A percentile compares a stretch with the other conserved stretches of the same genome.
phyloP scores from a whole-genome alignment of 805 yeast species.

The Starmera caribaea region DNA sequence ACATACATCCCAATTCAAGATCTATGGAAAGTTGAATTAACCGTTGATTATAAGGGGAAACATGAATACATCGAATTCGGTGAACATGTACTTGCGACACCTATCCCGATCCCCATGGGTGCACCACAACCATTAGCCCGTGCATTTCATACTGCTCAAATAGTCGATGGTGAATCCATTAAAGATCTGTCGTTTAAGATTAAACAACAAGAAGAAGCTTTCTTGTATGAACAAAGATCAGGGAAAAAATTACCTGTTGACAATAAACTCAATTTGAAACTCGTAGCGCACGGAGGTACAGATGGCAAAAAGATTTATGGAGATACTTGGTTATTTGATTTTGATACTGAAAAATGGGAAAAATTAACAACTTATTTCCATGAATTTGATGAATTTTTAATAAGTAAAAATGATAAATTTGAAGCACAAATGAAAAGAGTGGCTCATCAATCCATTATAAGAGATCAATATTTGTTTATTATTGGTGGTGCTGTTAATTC shows the following conservation, averaged over 20 bases:
- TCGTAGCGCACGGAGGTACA: conserved; percentile 31
- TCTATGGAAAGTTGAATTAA: conserved; percentile 31
- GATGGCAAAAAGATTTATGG: conserved; percentile 26
- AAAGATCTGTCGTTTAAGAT: conserved; percentile 1
- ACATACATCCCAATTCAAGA: conserved; percentile 27
- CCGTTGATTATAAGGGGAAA: conserved; percentile 25
- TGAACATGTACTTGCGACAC: conserved; percentile 25
- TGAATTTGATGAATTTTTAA: conserved; percentile 6
- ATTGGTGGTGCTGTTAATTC: conserved; percentile 11
- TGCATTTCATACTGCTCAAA: conserved; percentile 24
- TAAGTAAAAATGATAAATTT: conserved; percentile 2
- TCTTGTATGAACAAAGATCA: neutral
- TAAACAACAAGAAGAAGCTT: conserved; percentile 6
- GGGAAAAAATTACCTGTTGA: neutral
- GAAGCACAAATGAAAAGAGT: conserved; percentile 8
- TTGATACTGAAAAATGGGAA: conserved; percentile 34
- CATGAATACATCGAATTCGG: conserved; percentile 27
- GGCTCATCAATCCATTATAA: conserved; percentile 8
- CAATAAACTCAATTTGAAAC: conserved; percentile 5
- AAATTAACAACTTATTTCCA: conserved; percentile 19
- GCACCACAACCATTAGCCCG: conserved; percentile 23
- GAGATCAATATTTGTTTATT: conserved; percentile 12
- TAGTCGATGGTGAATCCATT: conserved; percentile 13
- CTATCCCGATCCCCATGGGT: conserved; percentile 12
- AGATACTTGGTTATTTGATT: conserved; percentile 42